Evolutionary conservation across 768 basidiomycete genomes (phyloP).

Genomic region (Rhodosporidiobolus sp.): DNA sequence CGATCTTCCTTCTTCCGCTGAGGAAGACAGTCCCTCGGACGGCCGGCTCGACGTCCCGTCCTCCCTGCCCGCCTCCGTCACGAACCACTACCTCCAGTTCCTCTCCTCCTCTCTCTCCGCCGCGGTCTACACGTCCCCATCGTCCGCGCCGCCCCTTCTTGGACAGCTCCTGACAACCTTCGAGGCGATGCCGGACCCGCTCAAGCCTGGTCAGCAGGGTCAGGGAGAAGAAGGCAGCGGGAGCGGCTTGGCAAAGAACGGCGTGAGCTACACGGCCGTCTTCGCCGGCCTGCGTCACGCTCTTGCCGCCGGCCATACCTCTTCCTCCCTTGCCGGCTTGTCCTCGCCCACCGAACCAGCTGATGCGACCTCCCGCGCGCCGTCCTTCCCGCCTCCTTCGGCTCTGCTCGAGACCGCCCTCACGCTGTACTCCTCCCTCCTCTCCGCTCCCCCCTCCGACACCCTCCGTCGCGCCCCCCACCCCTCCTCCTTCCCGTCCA

Average conservation of each 20-base stretch:
- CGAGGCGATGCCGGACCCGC: constrained; percentile 6
- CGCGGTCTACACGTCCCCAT: background rate
- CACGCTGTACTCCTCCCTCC: background rate
- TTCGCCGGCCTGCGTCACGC: constrained; percentile 15
- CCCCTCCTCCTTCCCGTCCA: background rate
- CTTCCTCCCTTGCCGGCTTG: background rate
- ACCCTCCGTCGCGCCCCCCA: background rate
- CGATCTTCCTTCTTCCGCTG: too few relatives aligned
- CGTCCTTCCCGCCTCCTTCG: constrained; percentile 2
- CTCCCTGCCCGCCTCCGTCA: constrained; percentile 12
- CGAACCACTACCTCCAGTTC: constrained; percentile 31
- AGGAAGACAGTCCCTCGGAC: background rate
- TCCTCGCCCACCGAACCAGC: background rate
- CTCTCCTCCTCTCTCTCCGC: constrained; percentile 17
- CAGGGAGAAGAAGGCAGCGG: too few relatives aligned
- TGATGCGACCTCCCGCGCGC: background rate
- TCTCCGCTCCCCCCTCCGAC: background rate
- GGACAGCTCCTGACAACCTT: constrained; percentile 16
- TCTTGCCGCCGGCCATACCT: background rate
- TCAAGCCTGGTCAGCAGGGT: background rate
- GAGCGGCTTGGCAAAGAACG: constrained; percentile 1
- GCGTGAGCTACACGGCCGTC: constrained; percentile 21
- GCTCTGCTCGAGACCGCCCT: constrained; percentile 11
- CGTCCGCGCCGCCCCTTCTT: background rate
- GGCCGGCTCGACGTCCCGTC: background rate